These are phyloP conservation scores for Diaporthe velutina DNA, from an alignment of 2,329 filamentous ascomycete species.

Conservation along the genomic window DNA sequence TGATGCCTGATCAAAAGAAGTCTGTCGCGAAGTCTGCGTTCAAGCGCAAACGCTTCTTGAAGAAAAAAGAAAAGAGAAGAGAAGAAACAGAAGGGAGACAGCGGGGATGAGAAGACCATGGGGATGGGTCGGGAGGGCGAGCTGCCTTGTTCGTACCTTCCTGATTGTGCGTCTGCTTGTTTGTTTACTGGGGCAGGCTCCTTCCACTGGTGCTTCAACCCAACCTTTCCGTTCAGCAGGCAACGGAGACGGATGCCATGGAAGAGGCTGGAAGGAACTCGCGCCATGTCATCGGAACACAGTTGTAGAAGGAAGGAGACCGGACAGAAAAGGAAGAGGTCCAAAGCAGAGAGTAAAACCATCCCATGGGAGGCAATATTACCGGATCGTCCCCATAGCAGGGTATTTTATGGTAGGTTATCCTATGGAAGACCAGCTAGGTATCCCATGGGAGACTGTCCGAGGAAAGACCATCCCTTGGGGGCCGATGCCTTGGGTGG, in stretches of 20 bases:
- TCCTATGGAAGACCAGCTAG: too few relatives aligned
- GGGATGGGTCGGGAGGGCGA: not conserved
- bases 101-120: not conserved
- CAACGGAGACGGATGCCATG: not conserved
- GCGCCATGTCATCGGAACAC: too few relatives aligned
- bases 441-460: not conserved
- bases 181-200: not conserved
- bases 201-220: not conserved
- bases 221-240: not conserved
- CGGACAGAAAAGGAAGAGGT: not conserved
- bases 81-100: not conserved
- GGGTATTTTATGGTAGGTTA: too few relatives aligned
- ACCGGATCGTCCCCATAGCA: too few relatives aligned
- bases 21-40: conserved; percentile 4
- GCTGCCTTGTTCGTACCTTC: not conserved
- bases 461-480: too few relatives aligned
- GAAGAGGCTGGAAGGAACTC: too few relatives aligned
- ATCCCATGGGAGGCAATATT: too few relatives aligned
- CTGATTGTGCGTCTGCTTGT: not conserved
- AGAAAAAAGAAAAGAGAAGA: not conserved
- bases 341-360: not conserved
- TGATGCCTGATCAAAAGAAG: conserved; percentile 15
- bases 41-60: conserved; percentile 18
- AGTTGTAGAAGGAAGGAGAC: too few relatives aligned
- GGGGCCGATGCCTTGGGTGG: too few relatives aligned